These are phyloP conservation scores for Trypanosoma mega DNA, from an alignment of 208 protist species.

Conservation along the genomic window DNA sequence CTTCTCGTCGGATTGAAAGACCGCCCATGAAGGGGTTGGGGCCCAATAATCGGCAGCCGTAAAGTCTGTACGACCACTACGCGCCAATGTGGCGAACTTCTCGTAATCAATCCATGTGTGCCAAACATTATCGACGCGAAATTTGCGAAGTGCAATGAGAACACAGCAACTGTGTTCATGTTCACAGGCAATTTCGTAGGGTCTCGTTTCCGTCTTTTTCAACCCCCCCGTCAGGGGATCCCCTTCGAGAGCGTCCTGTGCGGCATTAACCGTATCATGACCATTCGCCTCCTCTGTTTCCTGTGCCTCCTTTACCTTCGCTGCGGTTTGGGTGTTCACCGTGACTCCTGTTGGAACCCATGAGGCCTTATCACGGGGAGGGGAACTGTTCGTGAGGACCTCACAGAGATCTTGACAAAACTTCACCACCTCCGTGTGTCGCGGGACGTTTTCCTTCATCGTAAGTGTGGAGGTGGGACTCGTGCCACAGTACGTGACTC, in stretches of 20 bases:
- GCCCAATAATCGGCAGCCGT: conserved; percentile 77
- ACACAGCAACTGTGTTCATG: conserved; percentile 93
- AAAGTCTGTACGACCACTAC: conserved; percentile 49
- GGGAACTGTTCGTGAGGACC: conserved; percentile 28
- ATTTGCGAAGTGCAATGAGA: conserved; percentile 85
- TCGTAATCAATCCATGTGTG: conserved; percentile 93
- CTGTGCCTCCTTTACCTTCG: conserved; percentile 1
- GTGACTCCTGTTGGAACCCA: not conserved
- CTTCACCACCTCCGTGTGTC: conserved; percentile 92
- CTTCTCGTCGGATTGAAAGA: conserved; percentile 68
- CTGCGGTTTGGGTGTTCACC: not conserved
- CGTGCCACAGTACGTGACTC: conserved; percentile 93
- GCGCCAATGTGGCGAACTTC: conserved; percentile 69
- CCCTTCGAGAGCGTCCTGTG: conserved; percentile 22
- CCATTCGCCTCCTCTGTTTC: conserved; percentile 1
- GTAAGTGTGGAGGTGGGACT: conserved; percentile 75
- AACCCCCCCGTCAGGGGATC: no score
- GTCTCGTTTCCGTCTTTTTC: conserved; percentile 42
- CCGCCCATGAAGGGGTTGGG: conserved; percentile 82
- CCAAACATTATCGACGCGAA: conserved; percentile 73
- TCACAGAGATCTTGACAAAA: conserved; percentile 81
- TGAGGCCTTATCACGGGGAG: conserved; percentile 16
- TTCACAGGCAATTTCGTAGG: conserved; percentile 89
- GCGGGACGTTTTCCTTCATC: conserved; percentile 94
- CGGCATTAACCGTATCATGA: conserved; percentile 15